Conservation (phyloP, 225 moss, liverwort and hornwort species). For the Lunularia cruciata region DNA sequence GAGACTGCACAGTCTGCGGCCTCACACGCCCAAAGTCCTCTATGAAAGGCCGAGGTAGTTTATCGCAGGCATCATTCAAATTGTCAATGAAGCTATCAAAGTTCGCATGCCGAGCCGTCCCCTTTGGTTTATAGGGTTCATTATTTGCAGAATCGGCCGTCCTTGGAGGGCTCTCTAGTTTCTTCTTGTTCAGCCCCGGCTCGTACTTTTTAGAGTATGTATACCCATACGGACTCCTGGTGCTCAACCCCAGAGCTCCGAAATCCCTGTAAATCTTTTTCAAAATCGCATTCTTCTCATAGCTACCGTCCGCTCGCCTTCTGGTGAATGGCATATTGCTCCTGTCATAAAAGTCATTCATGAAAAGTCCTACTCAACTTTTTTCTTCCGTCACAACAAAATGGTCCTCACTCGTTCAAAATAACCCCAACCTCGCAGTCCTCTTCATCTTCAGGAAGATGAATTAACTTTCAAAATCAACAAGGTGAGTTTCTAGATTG, state of each 20-base stretch:
- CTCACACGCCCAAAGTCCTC: conserved; percentile 21
- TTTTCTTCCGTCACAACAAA: too few relatives aligned
- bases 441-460: too few relatives aligned
- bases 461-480: too few relatives aligned
- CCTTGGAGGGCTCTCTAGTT: neutral
- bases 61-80: conserved; percentile 31
- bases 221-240: neutral
- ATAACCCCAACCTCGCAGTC: too few relatives aligned
- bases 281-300: conserved; percentile 12
- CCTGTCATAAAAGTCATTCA: too few relatives aligned
- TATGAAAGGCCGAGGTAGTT: conserved; percentile 35
- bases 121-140: conserved; percentile 1
- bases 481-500: too few relatives aligned
- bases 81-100: conserved; percentile 38
- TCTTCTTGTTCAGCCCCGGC: neutral
- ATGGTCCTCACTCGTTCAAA: too few relatives aligned
- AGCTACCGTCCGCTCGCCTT: neutral
- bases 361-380: too few relatives aligned
- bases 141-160: neutral
- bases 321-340: neutral
- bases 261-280: conserved; percentile 16
- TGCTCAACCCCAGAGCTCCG: neutral
- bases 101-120: conserved; percentile 24
- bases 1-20: neutral
- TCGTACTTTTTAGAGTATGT: conserved; percentile 3